Evolutionary conservation across 2,329 filamentous ascomycete species (phyloP), one percentile per base, ranked within the genome.

Genomic region (Colletotrichum orbiculare): DNA sequence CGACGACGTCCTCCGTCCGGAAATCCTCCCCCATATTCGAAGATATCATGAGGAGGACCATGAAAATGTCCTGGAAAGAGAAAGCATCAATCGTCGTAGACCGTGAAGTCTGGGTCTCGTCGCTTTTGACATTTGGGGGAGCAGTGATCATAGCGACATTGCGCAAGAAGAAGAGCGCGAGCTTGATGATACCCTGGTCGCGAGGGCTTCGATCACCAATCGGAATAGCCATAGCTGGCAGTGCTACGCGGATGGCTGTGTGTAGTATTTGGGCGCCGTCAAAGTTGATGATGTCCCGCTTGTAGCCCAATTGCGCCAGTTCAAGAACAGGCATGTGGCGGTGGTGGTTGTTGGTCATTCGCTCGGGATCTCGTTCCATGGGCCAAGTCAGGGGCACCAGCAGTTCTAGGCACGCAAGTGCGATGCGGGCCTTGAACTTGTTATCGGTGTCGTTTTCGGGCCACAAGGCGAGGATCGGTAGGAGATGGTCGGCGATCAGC

Each of bases 1-100:
- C 78, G n/a, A 94, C 85, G 2, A 95, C 89, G 73, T 98, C 95
- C 71, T 98, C 93, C 13, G 89, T 89, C 67, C 91, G 89, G 76
- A 97, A 99, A 71, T 98, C 95, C 45, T 97, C 94, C 39, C 92
- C 93, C 82, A 97, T 95, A 68, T 95, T 96, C 2, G 94, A 97
- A 11, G 93, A 91, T 52, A 99, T 82, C 0, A 94, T 97, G 56
- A 98, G 81, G 25, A 99, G 79, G 2, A 96, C 84, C 58, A 93
- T 88, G 71, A 98, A 92, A 25, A 97, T 92, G 75, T 97, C 94
- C 76, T 99, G 96, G 69, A 91, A 89, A 42, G 95, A 89, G 72
- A 97, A 97, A 1, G 92, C 91, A 71, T 96, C 92, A 66, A 98
- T 94, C 0, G 93, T 92, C 8, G 92, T 88, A 3, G 94, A 97